Base-by-base conservation (phyloP, 2,329 filamentous ascomycete genomes). In the Fusarium piperis region DNA sequence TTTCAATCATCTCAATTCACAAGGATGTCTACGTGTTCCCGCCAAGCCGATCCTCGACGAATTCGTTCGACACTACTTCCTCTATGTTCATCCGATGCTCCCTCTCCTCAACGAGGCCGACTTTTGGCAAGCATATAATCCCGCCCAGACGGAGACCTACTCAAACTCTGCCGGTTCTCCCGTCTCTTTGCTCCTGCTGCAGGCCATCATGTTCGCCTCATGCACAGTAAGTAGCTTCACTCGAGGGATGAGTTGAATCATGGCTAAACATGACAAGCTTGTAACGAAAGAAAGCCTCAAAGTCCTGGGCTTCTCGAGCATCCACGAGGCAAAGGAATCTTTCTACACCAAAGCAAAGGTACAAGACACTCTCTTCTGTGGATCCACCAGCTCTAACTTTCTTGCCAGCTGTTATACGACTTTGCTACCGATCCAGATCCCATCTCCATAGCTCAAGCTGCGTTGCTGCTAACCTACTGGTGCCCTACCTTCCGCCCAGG, bases 321-420 rank as follows among this genome's bases (percentile, higher is more conserved):
- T 70, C 2, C 68, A 67, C 0, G 53, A 64, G 39, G 71, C 71
- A 4, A 72, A 74, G 13, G 68, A 72, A 44, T 60, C 71, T 2
- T 74, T 74, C 3, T 74, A 74, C 3, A 70, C 62, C 20, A 74
- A 74, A 23, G 71, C 71, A n/a, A 74, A 74, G 62, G 71, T 74
- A 74, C 3, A 16, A 11, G 0, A 5, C 8, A 12, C 23, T 6
- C 0, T 9, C 18, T 12, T 2, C 16, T 15, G 15, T 10, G 7
- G 6, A 23, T 23, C 2, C 11, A 26, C 32, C 1, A 30, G 0
- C 20, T 23, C 23, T 61, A 33, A 61, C 38, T 26, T 15, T 16
- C 15, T 12, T 2, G 5, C 0, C 13, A 74, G 71, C 68, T 74
- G 6, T 46, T 74, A 8, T 74, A 73, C 11, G 71, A 74, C 23